phyloP scores from a whole-genome alignment of 2,329 filamentous ascomycete species.

The Aplosporella prunicola region DNA sequence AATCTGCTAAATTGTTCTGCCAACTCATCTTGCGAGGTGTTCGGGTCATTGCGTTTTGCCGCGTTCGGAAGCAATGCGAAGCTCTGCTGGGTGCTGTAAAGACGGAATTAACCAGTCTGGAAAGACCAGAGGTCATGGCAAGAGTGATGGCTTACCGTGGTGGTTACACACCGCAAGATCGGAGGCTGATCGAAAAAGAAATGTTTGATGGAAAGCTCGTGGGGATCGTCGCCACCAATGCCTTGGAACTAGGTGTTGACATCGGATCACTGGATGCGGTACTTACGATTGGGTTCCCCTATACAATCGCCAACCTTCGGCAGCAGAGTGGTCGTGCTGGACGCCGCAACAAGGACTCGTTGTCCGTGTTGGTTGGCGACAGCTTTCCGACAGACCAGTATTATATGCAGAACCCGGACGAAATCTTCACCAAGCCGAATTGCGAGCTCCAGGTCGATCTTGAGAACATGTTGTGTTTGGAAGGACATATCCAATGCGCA shows the following conservation, averaged over 20 bases:
- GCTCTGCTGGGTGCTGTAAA: conserved; percentile 71
- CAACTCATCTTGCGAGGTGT: conserved; percentile 82
- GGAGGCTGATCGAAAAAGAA: conserved; percentile 78
- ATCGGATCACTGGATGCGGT: conserved; percentile 93
- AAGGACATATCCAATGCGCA: conserved; percentile 92
- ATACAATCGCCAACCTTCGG: conserved; percentile 85
- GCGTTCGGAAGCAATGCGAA: conserved; percentile 82
- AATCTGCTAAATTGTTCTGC: conserved; percentile 85
- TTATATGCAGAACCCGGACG: conserved; percentile 93
- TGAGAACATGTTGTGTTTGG: conserved; percentile 80
- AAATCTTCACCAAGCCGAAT: conserved; percentile 87
- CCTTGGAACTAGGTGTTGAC: conserved; percentile 87
- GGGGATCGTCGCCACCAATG: conserved; percentile 88
- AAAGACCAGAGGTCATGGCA: conserved; percentile 62
- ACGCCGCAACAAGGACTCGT: conserved; percentile 81
- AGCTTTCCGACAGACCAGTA: conserved; percentile 86
- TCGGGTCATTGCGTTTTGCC: conserved; percentile 85
- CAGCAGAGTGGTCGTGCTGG: conserved; percentile 93
- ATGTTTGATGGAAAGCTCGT: conserved; percentile 96
- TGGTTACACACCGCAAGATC: conserved; percentile 86
- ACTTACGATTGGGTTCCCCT: conserved; percentile 87
- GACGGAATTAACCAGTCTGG: conserved; percentile 62
- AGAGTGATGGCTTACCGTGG: conserved; percentile 93
- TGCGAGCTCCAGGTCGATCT: conserved; percentile 83
- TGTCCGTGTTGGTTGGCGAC: conserved; percentile 84